A percentile compares a stretch with the other conserved stretches of the same genome.
These are phyloP conservation scores for Ulota crispa DNA, from an alignment of 225 moss, liverwort and hornwort species.

Conservation along the genomic window DNA sequence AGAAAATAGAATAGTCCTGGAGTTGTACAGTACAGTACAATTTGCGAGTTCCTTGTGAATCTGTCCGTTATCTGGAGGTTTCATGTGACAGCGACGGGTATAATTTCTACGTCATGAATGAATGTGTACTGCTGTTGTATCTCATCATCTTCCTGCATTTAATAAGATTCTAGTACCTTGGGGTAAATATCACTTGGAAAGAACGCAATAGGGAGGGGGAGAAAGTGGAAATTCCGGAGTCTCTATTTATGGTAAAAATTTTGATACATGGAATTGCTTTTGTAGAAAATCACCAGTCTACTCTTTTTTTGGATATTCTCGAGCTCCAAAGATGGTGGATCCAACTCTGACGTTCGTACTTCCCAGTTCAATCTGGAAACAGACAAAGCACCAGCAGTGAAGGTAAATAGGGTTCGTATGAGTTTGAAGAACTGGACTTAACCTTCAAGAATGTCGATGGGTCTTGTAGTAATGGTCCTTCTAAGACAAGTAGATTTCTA, in stretches of 20 bases:
- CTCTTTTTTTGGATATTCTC: constrained; percentile 63
- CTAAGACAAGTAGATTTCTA: no score
- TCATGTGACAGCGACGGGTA: constrained; percentile 25
- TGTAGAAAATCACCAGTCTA: constrained; percentile 19
- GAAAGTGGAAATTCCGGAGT: not conserved
- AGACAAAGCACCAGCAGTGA: not conserved
- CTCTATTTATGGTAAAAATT: not conserved
- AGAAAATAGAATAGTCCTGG: constrained; percentile 1
- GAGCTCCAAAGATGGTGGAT: constrained; percentile 83
- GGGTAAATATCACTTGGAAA: constrained; percentile 8
- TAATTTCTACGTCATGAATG: constrained; percentile 13
- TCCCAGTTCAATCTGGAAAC: constrained; percentile 73
- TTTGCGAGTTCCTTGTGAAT: constrained; percentile 24
- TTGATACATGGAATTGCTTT: not conserved
- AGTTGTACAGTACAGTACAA: not conserved
- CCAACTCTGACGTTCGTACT: constrained; percentile 89
- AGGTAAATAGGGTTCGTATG: not conserved
- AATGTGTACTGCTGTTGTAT: constrained; percentile 17
- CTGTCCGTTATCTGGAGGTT: constrained; percentile 21
- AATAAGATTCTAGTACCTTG: constrained; percentile 11
- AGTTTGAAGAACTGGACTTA: not conserved
- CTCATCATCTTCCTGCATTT: constrained; percentile 7
- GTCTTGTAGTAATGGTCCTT: no score
- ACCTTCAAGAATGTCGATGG: no score
- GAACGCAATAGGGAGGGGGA: not conserved